Conservation (phyloP, 2,329 filamentous ascomycete species). For the Parafenestella ontariensis region DNA sequence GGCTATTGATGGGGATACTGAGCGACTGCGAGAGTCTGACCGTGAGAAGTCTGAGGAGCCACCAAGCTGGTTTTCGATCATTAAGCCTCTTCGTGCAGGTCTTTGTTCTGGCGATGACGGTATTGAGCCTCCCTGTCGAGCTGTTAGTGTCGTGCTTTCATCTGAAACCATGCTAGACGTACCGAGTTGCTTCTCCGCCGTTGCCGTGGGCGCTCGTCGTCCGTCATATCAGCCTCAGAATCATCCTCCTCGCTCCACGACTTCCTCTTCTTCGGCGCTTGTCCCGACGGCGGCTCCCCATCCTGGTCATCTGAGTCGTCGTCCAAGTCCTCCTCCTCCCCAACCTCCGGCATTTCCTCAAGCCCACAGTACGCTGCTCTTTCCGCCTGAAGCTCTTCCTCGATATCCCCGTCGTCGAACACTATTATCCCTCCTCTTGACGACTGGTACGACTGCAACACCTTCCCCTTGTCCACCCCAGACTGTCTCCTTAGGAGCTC, state of each 20-base stretch:
- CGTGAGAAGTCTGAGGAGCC: conserved; percentile 51
- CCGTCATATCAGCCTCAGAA: conserved; percentile 66
- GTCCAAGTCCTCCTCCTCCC: conserved; percentile 71
- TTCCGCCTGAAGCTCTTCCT: conserved; percentile 77
- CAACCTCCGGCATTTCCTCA: conserved; percentile 87
- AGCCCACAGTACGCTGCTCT: conserved; percentile 84
- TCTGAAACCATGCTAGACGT: conserved; percentile 43
- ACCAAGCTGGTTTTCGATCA: conserved; percentile 38
- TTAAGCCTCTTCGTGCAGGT: conserved; percentile 66
- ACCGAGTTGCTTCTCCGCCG: conserved; percentile 89
- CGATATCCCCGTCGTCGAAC: conserved; percentile 95
- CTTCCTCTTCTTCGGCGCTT: conserved; percentile 50
- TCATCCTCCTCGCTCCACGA: conserved; percentile 66
- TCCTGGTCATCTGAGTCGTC: conserved; percentile 58
- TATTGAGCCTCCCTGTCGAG: conserved; percentile 61
- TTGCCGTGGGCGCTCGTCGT: conserved; percentile 78
- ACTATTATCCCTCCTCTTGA: conserved; percentile 89
- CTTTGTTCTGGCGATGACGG: conserved; percentile 70
- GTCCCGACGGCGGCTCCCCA: conserved; percentile 44
- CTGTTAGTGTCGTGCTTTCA: conserved; percentile 6
- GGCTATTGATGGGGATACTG: conserved; percentile 42
- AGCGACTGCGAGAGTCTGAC: conserved; percentile 49
- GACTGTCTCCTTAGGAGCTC: conserved; percentile 60
- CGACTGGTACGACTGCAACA: conserved; percentile 74
- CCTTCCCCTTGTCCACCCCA: conserved; percentile 76